phyloP scores from a whole-genome alignment of 331 rosid species.

The Malus hybrid region DNA sequence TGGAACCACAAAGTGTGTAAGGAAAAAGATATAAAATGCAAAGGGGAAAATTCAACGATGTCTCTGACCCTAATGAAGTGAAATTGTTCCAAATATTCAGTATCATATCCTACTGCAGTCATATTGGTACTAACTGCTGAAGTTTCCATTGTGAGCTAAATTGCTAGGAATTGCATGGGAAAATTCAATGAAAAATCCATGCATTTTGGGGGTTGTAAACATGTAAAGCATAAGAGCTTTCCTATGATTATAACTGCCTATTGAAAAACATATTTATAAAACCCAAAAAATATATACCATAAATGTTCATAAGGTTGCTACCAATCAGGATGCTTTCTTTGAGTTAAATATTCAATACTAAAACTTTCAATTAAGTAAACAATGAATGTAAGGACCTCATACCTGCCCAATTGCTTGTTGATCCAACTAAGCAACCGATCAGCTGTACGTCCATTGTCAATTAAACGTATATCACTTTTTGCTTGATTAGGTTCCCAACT shows the following conservation, averaged over 20 bases:
- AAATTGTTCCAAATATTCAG: background rate
- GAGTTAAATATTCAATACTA: background rate
- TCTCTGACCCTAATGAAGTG: background rate
- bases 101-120: background rate
- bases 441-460: slow-evolving; percentile 70
- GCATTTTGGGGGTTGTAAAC: background rate
- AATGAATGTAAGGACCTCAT: slow-evolving; percentile 26
- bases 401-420: slow-evolving; percentile 83
- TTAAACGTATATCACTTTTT: slow-evolving; percentile 52
- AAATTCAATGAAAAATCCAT: background rate
- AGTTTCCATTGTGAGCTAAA: background rate
- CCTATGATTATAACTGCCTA: background rate
- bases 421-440: slow-evolving; percentile 80
- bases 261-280: background rate
- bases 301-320: background rate
- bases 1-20: slow-evolving; percentile 27
- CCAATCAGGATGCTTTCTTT: background rate
- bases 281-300: background rate
- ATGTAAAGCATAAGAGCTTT: background rate
- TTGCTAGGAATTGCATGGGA: background rate
- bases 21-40: background rate
- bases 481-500: slow-evolving; percentile 68
- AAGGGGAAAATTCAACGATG: background rate
- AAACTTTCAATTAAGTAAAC: slow-evolving; percentile 4
- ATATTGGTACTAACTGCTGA: background rate